These are phyloP conservation scores for Boletus pseudopeckii DNA, from an alignment of 768 basidiomycete species.

Conservation along the genomic window DNA sequence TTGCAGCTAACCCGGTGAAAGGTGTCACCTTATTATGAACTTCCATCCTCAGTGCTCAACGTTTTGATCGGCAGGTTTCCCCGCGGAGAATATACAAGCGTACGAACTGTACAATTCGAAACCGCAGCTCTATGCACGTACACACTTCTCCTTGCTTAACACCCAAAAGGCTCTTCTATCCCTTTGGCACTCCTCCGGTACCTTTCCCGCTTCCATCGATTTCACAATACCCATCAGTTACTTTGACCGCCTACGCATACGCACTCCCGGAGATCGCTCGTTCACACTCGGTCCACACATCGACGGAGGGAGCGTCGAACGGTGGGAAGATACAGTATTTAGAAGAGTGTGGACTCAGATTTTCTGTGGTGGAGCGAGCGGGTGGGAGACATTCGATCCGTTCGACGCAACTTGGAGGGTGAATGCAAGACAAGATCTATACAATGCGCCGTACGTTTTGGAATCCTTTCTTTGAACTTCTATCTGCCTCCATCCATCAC, in stretches of 20 bases:
- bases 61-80: constrained; percentile 48
- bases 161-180: constrained; percentile 57
- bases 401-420: constrained; percentile 47
- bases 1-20: constrained; percentile 50
- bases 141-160: constrained; percentile 54
- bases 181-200: constrained; percentile 50
- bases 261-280: constrained; percentile 63
- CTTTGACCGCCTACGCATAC: constrained; percentile 71
- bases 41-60: not conserved
- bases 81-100: constrained; percentile 63
- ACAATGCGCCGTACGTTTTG: constrained; percentile 48
- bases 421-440: constrained; percentile 56
- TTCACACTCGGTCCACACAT: constrained; percentile 66
- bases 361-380: constrained; percentile 36
- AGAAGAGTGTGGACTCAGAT: constrained; percentile 42
- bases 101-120: constrained; percentile 72
- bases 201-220: constrained; percentile 40
- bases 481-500: not conserved
- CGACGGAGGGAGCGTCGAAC: constrained; percentile 51
- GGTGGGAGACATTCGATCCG: constrained; percentile 49
- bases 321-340: constrained; percentile 51
- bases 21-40: constrained; percentile 32
- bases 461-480: not conserved
- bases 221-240: constrained; percentile 66
- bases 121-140: constrained; percentile 62